Base-by-base conservation (phyloP, 805 yeast species). In the Candida broadrunensis region DNA sequence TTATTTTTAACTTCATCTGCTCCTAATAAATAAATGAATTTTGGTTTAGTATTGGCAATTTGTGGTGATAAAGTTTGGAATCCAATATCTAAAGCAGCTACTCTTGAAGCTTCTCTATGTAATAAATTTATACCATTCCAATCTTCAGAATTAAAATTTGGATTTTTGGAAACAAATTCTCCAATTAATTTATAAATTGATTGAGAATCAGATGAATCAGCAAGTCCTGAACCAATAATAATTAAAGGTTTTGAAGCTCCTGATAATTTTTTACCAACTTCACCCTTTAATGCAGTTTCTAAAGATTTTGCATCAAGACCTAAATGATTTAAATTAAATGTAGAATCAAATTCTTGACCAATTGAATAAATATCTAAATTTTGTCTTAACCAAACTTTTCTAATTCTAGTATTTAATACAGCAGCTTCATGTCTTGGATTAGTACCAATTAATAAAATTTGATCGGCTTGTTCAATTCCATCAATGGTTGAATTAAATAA, bases 341-440 rank as follows among this genome's bases (percentile, higher is more conserved):
- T 88, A 21, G 90, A 80, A 31, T 85, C 90, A 56, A 88, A 87
- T 47, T 70, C 60, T 62, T 83, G 83, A 53, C 96, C 96, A 48
- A 87, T 77, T 32, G 80, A 80, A 47, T 81, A 81, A 47, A 88
- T 68, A 51, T 85, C 85, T 55, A 85, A 74, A 51, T 73, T 67
- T 29, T 81, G 75, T 51, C 82, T 71, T 57, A 87, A 71, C 93
- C 91, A 87, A 45, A 76, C 81, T 61, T 81, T 83, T 73, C 96
- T 80, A 52, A 87, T 82, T 65, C 95, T 78, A 32, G 91, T 79
- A 63, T 87, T 87, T 54, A 87, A 73, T 14, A 88, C 95, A 33
- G 95, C 88, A 44, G 95, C 96, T 70, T 87, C 96, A 58, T 77
- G 88, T 59, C 96, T 78, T 44, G 95, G 95, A 71, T 87, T 87